A percentile compares a stretch with the other conserved stretches of the same genome.
These are phyloP conservation scores for Penicillium crustosum DNA, from an alignment of 2,329 filamentous ascomycete species.

Conservation along the genomic window DNA sequence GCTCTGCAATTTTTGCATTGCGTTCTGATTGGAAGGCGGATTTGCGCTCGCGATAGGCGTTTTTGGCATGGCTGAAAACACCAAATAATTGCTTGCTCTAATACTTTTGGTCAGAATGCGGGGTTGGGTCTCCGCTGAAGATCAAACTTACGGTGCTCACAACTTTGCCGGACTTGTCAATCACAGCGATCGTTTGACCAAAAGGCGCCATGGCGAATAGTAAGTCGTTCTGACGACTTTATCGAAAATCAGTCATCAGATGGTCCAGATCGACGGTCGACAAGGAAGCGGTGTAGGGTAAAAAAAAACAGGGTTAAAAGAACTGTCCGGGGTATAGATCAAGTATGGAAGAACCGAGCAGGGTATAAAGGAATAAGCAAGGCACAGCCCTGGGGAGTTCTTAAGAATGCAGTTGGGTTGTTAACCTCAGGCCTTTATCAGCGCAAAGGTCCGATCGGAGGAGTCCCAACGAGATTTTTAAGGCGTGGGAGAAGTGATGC, in stretches of 20 bases:
- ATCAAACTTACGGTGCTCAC: conserved; percentile 71
- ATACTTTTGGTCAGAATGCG: conserved; percentile 17
- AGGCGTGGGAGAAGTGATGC: conserved; percentile 15
- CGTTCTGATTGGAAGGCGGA: conserved; percentile 73
- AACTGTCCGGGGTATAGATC: conserved; percentile 10
- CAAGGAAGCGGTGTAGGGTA: conserved; percentile 18
- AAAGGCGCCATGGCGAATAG: conserved; percentile 31
- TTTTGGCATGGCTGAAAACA: conserved; percentile 89
- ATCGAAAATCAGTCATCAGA: conserved; percentile 20
- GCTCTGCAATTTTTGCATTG: conserved; percentile 58
- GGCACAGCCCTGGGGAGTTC: background rate
- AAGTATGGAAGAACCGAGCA: background rate
- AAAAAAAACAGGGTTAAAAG: background rate
- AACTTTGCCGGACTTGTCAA: conserved; percentile 88
- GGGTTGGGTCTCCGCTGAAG: conserved; percentile 6
- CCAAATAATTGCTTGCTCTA: conserved; percentile 87
- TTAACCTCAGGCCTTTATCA: conserved; percentile 9
- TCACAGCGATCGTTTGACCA: conserved; percentile 78
- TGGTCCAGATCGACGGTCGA: conserved; percentile 7
- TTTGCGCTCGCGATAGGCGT: conserved; percentile 84
- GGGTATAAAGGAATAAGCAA: conserved; percentile 5
- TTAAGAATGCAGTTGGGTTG: conserved; percentile 6
- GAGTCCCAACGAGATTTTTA: conserved; percentile 7
- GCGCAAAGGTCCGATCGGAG: conserved; percentile 16
- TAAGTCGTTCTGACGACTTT: conserved; percentile 16